Evolutionary conservation across 2,329 filamentous ascomycete species (phyloP), one percentile per base, ranked within the genome.

Genomic region (Calonectria honghensis): DNA sequence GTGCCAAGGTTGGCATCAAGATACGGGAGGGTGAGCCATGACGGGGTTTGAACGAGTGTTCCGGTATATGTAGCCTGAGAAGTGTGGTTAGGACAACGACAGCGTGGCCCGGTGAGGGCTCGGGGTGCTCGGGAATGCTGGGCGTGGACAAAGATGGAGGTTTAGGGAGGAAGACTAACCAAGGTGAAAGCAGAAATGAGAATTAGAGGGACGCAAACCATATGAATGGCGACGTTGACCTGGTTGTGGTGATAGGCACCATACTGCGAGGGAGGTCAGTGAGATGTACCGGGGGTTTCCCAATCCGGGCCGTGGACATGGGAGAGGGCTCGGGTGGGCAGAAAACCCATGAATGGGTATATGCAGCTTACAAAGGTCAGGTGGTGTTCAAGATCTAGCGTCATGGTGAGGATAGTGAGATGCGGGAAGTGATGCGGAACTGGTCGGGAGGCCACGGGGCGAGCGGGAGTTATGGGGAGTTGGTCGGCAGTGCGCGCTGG

Each of bases 181-280:
- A 96, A 88, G 73, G 93, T 88, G 81, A 96, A 93, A 50, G 88
- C 90, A 3, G 94, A 93, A 82, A 94, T 89, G 68, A 96, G 86
- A 73, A 97, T 94, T 70, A 94, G 85, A 57, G 95, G 95, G 72
- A 97, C 94, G 83, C 94, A 96, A 73, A 92, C 87, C 87, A 96
- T 93, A 84, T 97, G 95, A 82, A 97, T 96, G 78, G 89, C 89
- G 74, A 96, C 87, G 84, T 97, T 97, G 85, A 94, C 90, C 61
- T 90, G 86, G 85, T 96, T 93, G 82, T 94, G 92, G 85, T 97
- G 95, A 83, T 97, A 96, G 73, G 94, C 91, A 84, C 94, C 95
- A 88, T 97, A 97, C 95, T 97, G 79, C 52, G 61, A 64, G 45
- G 6, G 50, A 64, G 37, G 68, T 80, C 70, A 80, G 75, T 50